Base-by-base conservation (phyloP, 805 yeast genomes). In the Candida hungchunana region DNA sequence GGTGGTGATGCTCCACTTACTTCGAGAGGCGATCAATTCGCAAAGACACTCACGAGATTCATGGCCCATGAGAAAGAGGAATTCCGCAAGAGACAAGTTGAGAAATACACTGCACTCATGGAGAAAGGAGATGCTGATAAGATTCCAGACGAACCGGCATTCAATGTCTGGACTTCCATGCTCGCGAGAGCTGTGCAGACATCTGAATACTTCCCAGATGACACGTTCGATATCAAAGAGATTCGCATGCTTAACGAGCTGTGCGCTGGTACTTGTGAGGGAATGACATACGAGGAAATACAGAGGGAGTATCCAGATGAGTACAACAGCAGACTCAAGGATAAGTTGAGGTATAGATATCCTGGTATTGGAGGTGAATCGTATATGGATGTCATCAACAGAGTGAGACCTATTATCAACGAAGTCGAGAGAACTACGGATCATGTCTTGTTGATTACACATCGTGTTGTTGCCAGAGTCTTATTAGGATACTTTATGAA, bases 351-450 rank as follows among this genome's bases (percentile, higher is more conserved):
- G 13, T 90, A 90, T 60, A 68, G 98, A 42, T 90, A 90, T 55
- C 98, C 97, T 2, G 98, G 98, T 4, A 84, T 87, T 32, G 97
- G 97, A 7, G 98, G 98, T 13, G 98, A 90, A 60, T 84, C 95
- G 0, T 90, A 90, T 50, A 63, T 90, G 48, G 97, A 90, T 61
- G 98, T 93, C 10, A 82, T 93, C 53, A 86, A 88, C 47, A 70
- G 98, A 43, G 69, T 90, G 38, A 71, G 95, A 42, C 95, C 97
- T 1, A 75, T 90, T 14, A 90, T 90, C 44, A 87, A 87, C 10
- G 98, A 90, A 58, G 75, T 93, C 32, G 98, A 90, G 58, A 69
- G 98, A 46, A 85, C 94, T 29, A 82, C 85, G 8, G 95, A 87
- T 50, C 95, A 89, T 58, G 75, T 87, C 22, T 62, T 89, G 30